Evolutionary conservation across 345 rosid genomes (phyloP).

Genomic region (Boechera divaricarpa): DNA sequence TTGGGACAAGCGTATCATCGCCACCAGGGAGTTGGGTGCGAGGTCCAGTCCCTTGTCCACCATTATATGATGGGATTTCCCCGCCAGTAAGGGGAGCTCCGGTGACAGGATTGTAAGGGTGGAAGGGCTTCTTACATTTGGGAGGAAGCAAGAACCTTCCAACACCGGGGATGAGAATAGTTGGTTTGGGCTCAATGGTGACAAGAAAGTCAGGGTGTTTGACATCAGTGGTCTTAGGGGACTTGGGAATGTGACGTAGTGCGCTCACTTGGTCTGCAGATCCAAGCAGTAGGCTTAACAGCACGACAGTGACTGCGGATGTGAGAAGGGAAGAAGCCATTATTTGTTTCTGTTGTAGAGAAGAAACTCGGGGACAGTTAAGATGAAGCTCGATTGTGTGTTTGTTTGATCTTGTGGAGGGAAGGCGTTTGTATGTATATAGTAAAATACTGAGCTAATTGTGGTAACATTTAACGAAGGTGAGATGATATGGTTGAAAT

Average conservation of each 20-base stretch:
- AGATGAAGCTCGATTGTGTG: slow-evolving; percentile 8
- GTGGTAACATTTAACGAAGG: slow-evolving; percentile 44
- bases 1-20: slow-evolving; percentile 65
- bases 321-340: slow-evolving; percentile 41
- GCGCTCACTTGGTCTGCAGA: slow-evolving; percentile 52
- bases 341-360: slow-evolving; percentile 10
- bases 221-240: slow-evolving; percentile 48
- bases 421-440: slow-evolving; percentile 23
- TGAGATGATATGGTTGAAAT: slow-evolving; percentile 39
- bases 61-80: slow-evolving; percentile 39
- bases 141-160: slow-evolving; percentile 71
- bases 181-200: slow-evolving; percentile 45
- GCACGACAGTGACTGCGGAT: slow-evolving; percentile 23
- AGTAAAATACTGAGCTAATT: slow-evolving; percentile 40
- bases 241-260: slow-evolving; percentile 49
- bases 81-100: slow-evolving; percentile 51
- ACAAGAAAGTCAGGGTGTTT: slow-evolving; percentile 66
- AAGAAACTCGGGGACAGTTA: slow-evolving; percentile 10
- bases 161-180: slow-evolving; percentile 66
- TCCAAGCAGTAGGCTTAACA: slow-evolving; percentile 44
- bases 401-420: slow-evolving; percentile 35
- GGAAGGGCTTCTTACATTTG: slow-evolving; percentile 35
- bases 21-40: slow-evolving; percentile 61
- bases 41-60: slow-evolving; percentile 38
- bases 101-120: slow-evolving; percentile 44